These are phyloP conservation scores for Botrytis hyacinthi DNA, from an alignment of 2,329 filamentous ascomycete genomes.

Conservation along the genomic window DNA sequence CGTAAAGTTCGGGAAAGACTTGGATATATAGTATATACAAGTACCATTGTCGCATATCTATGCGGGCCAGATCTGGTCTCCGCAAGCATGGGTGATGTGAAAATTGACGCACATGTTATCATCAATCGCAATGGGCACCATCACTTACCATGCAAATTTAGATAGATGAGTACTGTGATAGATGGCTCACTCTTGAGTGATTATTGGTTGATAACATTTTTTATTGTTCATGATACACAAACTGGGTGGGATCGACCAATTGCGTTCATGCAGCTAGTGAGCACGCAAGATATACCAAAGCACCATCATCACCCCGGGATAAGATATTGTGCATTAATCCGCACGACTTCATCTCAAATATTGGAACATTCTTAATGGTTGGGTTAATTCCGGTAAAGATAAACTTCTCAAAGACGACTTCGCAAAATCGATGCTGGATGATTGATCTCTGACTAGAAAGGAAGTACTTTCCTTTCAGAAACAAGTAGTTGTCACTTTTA, in stretches of 20 bases:
- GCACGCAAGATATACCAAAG: constrained; percentile 11
- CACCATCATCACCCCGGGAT: neutral
- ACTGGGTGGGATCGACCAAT: neutral
- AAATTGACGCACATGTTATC: constrained; percentile 9
- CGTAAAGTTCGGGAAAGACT: neutral
- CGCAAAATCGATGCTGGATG: neutral
- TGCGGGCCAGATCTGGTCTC: neutral
- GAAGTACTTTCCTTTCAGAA: neutral
- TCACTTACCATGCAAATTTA: neutral
- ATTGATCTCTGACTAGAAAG: neutral
- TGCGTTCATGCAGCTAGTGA: neutral
- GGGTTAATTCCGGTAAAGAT: neutral
- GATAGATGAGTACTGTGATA: neutral
- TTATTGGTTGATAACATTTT: neutral
- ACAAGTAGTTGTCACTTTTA: neutral
- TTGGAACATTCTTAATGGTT: neutral
- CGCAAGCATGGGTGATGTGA: neutral
- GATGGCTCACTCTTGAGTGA: neutral
- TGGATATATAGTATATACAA: neutral
- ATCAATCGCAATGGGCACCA: neutral
- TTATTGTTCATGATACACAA: neutral
- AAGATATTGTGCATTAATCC: neutral
- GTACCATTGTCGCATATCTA: neutral
- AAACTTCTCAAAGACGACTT: neutral
- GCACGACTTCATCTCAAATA: neutral